Evolutionary conservation across 768 basidiomycete species (phyloP), one percentile per base, ranked within the genome.

Genomic region (Holtermanniella nyarrowii): DNA sequence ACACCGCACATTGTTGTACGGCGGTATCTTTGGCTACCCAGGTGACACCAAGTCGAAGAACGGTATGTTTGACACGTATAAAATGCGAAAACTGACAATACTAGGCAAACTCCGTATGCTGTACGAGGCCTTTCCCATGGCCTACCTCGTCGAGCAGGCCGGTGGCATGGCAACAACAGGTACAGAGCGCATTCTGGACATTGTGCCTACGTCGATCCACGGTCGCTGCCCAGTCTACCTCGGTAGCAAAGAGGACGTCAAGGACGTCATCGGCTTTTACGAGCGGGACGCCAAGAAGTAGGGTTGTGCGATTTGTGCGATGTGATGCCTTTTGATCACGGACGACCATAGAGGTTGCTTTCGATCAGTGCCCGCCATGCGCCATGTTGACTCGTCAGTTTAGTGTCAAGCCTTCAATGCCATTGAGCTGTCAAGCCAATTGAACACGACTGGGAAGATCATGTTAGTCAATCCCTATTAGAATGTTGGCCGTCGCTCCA

Each of bases 71-170:
- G 24, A 24, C 13, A 20, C n/a, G 10, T 13, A 20, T 46, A 21
- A 4, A 18, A 16, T 31, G 4, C 27, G 14, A 47, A n/a, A 16
- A 44, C 27, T 48, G 44, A 26, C 7, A 4, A 37, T 7, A 37
- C 14, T 20, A 64, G 93, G 95, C 44, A 99, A 99, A 75, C 77
- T 99, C 62, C 79, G 95, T 65, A 74, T 97, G 68, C 76, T 99
- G 43, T 99, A 97, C 62, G 95, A 97, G 74, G 93, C 88, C 2
- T 96, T 95, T 78, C 93, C 91, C 18, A 95, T 96, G 91, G 86
- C 89, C 7, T 91, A 84, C 75, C 73, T 96, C 69, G 89, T 82
- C 2, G 91, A 96, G 65, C 89, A 93, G 84, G 95, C 95, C 26
- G 95, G 95, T 18, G 95, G 95, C 23, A 75, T 96, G 58, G 95